A percentile compares a stretch with the other conserved stretches of the same genome.
Evolutionary conservation across 2,329 filamentous ascomycete species (phyloP).

Genomic region (Colletotrichum gigasporum): DNA sequence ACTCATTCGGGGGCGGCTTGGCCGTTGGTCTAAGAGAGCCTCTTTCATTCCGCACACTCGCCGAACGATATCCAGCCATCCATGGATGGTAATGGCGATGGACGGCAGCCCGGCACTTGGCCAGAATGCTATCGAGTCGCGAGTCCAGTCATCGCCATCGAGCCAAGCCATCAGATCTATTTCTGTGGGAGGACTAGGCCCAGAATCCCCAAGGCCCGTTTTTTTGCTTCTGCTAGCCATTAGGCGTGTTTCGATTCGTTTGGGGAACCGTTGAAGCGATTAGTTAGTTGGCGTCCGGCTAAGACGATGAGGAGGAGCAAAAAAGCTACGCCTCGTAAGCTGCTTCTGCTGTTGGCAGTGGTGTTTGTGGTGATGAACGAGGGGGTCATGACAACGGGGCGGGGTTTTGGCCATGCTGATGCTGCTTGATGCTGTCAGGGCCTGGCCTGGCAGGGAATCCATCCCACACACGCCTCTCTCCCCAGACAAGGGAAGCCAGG

Average conservation of each 20-base stretch:
- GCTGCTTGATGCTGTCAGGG: too few relatives aligned
- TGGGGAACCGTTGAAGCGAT: background rate
- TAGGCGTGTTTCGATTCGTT: constrained; percentile 9
- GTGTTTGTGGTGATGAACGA: too few relatives aligned
- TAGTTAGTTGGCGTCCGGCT: background rate
- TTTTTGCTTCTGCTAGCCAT: background rate
- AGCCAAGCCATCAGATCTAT: constrained; percentile 24
- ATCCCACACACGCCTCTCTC: too few relatives aligned
- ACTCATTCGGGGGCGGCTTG: background rate
- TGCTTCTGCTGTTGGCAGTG: background rate
- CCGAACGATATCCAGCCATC: too few relatives aligned
- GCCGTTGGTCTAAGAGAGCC: background rate
- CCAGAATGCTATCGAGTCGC: background rate
- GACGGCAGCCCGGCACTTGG: background rate
- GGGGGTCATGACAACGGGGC: too few relatives aligned
- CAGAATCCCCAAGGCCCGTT: background rate
- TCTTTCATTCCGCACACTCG: too few relatives aligned
- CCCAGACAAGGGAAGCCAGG: background rate
- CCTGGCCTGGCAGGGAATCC: too few relatives aligned
- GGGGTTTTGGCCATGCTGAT: too few relatives aligned
- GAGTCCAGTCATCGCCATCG: background rate
- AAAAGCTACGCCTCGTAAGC: background rate
- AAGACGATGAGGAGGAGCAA: background rate
- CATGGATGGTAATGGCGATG: too few relatives aligned
- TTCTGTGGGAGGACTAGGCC: background rate